Evolutionary conservation across 2,329 filamentous ascomycete genomes (phyloP).

Genomic region (Trichoderma harzianum): DNA sequence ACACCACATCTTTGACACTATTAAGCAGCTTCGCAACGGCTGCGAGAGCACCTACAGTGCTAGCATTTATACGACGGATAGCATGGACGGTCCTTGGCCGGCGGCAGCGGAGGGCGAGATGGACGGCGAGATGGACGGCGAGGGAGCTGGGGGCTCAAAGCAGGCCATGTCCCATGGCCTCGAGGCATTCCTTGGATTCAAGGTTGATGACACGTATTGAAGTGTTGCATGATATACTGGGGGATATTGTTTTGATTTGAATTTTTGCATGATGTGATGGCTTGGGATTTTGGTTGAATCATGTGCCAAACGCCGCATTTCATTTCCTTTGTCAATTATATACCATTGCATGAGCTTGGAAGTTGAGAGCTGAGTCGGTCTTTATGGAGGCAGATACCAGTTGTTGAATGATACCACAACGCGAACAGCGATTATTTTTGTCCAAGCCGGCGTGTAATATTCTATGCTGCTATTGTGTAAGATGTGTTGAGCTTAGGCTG

Average conservation of each 20-base stretch:
- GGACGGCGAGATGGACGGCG: not conserved
- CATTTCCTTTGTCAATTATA: conserved; percentile 17
- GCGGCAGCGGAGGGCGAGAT: not conserved
- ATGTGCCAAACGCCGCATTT: conserved; percentile 12
- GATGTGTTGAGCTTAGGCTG: not conserved
- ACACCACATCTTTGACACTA: conserved; percentile 26
- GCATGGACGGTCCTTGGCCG: not conserved
- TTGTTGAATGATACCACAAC: conserved; percentile 18
- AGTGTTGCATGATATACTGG: not conserved
- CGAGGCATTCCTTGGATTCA: conserved; percentile 10
- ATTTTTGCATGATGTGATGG: conserved; percentile 8
- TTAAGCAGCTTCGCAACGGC: conserved; percentile 32
- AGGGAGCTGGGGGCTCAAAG: conserved; percentile 27
- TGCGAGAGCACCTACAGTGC: conserved; percentile 16
- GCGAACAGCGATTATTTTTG: conserved; percentile 16
- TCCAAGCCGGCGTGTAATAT: not conserved
- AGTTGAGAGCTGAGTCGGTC: conserved; percentile 13
- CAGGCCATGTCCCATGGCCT: conserved; percentile 35
- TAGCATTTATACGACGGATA: conserved; percentile 9
- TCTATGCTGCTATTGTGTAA: not conserved
- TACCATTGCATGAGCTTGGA: conserved; percentile 4
- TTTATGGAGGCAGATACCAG: conserved; percentile 15
- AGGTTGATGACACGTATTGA: conserved; percentile 7
- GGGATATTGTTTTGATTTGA: not conserved
- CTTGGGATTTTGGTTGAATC: conserved; percentile 1